Evolutionary conservation across 225 moss, liverwort and hornwort species (phyloP), one percentile per base, ranked within the genome.

Genomic region (Pseudisothecium myosuroides): DNA sequence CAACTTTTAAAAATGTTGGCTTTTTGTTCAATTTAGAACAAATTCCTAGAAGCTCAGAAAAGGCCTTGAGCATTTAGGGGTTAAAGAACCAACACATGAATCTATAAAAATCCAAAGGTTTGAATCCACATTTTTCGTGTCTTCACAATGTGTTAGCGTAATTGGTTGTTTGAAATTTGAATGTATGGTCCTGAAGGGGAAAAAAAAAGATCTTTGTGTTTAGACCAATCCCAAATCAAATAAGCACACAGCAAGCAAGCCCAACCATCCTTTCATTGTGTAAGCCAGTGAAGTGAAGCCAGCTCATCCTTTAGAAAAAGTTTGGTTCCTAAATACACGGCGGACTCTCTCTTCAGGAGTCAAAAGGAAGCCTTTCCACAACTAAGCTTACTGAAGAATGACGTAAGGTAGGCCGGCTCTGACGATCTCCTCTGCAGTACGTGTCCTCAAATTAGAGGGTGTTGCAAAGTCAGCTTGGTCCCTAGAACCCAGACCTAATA

Each of bases 141-240:
- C 3, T 1, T 22, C 52, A 11, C 5, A 2, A 9, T 76, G 9
- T 9, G 2, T 54, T 77, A 36, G 36, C 0, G 0, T 21, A 34
- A 34, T 22, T 76, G 1, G 1, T 13, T 21, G 13, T 8, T 34
- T 36, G 36, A 52, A 22, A 14, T 52, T 14, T 14, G 21, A 54
- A 36, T 0, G 52, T 0, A 22, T 22, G 76, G 36, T 36, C 5
- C 5, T 14, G 0, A 8, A 14, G 5, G 36, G 2, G 0, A 22
- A 0, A 2, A 52, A 21, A 34, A 52, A 52, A 52, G 8, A 76
- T 52, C 13, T 76, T 22, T 20, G 14, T 76, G 22, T 1, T 8
- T 54, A 3, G 2, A 45, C 47, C 47, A 75, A 49, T 75, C 31
- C 49, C 32, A 11, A 31, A 32, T 2, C 7, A 7, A 1, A 32